phyloP scores from a whole-genome alignment of 2,329 filamentous ascomycete genomes.

The Alternaria tenuissima region DNA sequence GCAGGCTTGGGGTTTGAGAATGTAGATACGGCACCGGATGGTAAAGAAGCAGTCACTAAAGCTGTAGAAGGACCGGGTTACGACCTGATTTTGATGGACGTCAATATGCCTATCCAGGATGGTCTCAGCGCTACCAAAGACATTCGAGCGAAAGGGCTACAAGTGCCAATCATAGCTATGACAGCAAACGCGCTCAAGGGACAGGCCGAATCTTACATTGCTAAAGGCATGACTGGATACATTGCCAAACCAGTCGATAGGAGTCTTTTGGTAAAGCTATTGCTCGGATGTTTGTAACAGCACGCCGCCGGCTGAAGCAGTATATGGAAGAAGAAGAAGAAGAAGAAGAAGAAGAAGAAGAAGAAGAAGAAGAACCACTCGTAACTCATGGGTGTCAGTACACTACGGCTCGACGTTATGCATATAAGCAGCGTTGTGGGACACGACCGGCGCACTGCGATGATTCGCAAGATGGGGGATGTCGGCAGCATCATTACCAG shows the following conservation, averaged over 20 bases:
- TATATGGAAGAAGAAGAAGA: too few species aligned
- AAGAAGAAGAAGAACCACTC: not conserved
- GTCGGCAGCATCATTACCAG: not conserved
- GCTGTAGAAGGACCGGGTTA: conserved; percentile 23
- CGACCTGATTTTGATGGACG: conserved; percentile 47
- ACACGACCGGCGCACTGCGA: not conserved
- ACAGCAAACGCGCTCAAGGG: conserved; percentile 65
- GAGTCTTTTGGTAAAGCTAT: conserved; percentile 55
- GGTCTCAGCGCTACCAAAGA: conserved; percentile 41
- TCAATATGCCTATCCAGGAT: conserved; percentile 48
- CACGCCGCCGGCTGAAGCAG: conserved; percentile 15
- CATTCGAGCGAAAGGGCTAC: conserved; percentile 29
- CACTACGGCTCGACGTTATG: not conserved
- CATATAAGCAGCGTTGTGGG: not conserved
- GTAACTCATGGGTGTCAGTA: not conserved
- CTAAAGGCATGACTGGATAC: conserved; percentile 65
- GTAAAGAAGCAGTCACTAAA: conserved; percentile 53
- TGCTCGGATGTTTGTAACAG: conserved; percentile 44
- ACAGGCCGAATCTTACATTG: conserved; percentile 62
- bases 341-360: rapidly evolving
- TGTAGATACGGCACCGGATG: conserved; percentile 53
- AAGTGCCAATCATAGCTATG: conserved; percentile 61
- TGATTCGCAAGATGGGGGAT: not conserved
- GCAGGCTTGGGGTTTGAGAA: conserved; percentile 44
- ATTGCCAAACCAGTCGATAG: conserved; percentile 64